Evolutionary conservation across 2,329 filamentous ascomycete species (phyloP).

Genomic region (Neopestalotiopsis clavispora): DNA sequence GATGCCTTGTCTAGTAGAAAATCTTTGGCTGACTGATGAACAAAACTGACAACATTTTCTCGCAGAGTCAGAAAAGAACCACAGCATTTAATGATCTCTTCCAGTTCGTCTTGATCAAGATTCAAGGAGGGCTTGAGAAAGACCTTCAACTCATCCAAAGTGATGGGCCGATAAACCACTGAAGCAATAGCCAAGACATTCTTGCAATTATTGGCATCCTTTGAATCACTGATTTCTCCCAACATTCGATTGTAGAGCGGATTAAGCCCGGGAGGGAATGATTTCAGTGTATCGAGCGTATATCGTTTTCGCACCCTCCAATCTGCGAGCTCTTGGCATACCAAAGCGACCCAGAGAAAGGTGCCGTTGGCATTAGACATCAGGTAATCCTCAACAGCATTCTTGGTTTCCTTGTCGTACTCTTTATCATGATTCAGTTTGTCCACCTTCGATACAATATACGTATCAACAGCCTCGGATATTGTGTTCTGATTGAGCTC

Average conservation of each 20-base stretch:
- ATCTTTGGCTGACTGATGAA: conserved; percentile 51
- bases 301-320: conserved; percentile 20
- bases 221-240: conserved; percentile 31
- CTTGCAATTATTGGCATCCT: conserved; percentile 36
- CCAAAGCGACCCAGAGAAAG: conserved; percentile 50
- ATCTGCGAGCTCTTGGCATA: conserved; percentile 37
- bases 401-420: background rate
- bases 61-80: conserved; percentile 46
- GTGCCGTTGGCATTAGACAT: conserved; percentile 32
- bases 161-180: conserved; percentile 41
- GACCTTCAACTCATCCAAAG: conserved; percentile 21
- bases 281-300: background rate
- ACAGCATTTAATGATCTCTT: conserved; percentile 38
- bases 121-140: background rate
- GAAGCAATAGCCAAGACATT: conserved; percentile 38
- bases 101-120: conserved; percentile 22
- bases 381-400: background rate
- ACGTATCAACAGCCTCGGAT: conserved; percentile 40
- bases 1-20: conserved; percentile 33
- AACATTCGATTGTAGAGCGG: conserved; percentile 45
- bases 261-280: conserved; percentile 40
- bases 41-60: conserved; percentile 36
- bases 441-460: conserved; percentile 40
- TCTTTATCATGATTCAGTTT: background rate
- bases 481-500: conserved; percentile 43